Conservation (phyloP, 306 rosid genomes). For the Rubus parviflorus region DNA sequence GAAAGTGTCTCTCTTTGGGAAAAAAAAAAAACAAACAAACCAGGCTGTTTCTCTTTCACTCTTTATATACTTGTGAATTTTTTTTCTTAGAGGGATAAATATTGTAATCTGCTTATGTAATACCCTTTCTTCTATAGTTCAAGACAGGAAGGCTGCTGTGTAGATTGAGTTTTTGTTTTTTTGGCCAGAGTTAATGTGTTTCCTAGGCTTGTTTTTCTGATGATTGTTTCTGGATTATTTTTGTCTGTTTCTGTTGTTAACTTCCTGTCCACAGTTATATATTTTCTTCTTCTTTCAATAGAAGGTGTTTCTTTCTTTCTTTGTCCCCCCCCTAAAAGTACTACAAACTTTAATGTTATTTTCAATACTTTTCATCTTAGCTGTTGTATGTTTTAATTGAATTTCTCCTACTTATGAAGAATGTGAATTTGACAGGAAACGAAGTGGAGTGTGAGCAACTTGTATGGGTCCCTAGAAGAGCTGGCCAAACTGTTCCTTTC, state of each 20-base stretch:
- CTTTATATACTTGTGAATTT: too few species aligned
- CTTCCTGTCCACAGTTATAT: not conserved
- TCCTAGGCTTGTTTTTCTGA: not conserved
- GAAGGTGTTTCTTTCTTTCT: not conserved
- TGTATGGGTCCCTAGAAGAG: conserved; percentile 84
- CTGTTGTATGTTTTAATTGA: conserved; percentile 16
- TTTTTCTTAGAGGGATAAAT: too few species aligned
- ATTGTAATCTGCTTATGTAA: not conserved
- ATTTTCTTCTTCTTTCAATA: not conserved
- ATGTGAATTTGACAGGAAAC: conserved; percentile 65
- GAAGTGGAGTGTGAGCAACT: conserved; percentile 99
- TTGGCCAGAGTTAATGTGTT: not conserved
- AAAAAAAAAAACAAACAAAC: too few species aligned
- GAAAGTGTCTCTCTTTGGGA: too few species aligned
- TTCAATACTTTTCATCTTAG: not conserved
- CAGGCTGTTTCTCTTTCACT: too few species aligned
- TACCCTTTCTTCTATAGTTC: not conserved
- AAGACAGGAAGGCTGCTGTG: not conserved
- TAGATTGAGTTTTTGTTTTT: not conserved
- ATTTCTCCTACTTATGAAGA: conserved; percentile 17
- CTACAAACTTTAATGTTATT: not conserved
- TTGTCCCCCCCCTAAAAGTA: not conserved
- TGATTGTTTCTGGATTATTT: not conserved
- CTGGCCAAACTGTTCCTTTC: conserved; percentile 90
- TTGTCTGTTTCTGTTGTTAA: too few species aligned